Conservation (phyloP, 768 basidiomycete genomes). For the Psilocybe azurescens region DNA sequence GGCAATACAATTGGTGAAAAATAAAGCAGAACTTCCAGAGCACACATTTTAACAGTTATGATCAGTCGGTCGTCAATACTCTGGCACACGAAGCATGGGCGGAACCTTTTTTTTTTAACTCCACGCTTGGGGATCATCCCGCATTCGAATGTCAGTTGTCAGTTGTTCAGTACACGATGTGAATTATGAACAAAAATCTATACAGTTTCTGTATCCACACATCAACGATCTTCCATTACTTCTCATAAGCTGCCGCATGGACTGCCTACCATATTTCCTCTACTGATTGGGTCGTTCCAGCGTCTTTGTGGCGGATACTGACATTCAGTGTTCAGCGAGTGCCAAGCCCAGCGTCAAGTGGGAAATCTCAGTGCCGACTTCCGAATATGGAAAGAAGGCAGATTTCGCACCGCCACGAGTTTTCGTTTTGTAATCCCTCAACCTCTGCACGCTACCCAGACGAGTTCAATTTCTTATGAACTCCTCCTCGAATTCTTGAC, state of each 20-base stretch:
- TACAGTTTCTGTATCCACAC: neutral
- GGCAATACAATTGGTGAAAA: neutral
- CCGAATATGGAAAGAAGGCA: conserved; percentile 6
- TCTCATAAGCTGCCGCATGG: neutral
- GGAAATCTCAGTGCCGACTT: neutral
- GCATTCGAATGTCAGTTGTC: conserved; percentile 1
- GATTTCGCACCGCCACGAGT: conserved; percentile 5
- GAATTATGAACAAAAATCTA: neutral
- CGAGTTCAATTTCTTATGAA: conserved; percentile 8
- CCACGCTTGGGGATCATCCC: neutral
- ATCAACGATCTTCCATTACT: neutral
- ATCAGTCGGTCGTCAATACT: neutral
- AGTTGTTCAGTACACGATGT: neutral
- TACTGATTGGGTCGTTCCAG: too few relatives aligned
- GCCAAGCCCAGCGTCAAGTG: neutral
- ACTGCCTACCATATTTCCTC: neutral
- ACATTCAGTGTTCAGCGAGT: neutral
- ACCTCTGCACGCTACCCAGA: conserved; percentile 1
- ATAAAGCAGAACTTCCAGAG: neutral
- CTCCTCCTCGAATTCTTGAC: conserved; percentile 4
- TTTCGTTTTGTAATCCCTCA: conserved; percentile 1
- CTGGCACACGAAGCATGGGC: neutral
- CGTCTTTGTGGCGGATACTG: too few relatives aligned
- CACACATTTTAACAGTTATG: neutral
- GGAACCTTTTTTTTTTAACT: neutral